These are phyloP conservation scores for sunflower (Helianthus annuus) DNA, from an alignment of 129 eudicot species.

Conservation along the genomic window DNA sequence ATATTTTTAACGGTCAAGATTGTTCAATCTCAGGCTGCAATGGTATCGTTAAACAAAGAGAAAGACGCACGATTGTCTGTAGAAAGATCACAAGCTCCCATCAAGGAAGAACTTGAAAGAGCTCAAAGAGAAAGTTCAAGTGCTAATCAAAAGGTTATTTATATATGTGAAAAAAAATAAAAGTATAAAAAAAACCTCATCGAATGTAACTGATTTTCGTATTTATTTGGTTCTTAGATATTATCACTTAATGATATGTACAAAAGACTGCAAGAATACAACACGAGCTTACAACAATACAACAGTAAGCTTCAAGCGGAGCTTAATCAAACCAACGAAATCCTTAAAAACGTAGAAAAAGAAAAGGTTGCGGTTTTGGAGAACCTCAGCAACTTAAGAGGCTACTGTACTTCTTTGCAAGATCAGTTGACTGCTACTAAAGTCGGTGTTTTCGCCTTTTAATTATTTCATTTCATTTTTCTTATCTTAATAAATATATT, in stretches of 20 bases:
- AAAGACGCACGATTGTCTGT: slow-evolving; percentile 71
- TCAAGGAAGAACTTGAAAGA: slow-evolving; percentile 67
- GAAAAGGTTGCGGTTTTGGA: slow-evolving; percentile 78
- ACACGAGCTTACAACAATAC: slow-evolving; percentile 87
- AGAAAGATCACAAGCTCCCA: slow-evolving; percentile 62
- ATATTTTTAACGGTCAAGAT: neutral
- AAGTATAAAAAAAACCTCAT: neutral
- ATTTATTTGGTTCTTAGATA: slow-evolving; percentile 47
- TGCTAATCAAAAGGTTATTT: slow-evolving; percentile 66
- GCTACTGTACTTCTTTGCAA: slow-evolving; percentile 70
- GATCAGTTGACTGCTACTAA: slow-evolving; percentile 67
- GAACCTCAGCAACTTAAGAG: slow-evolving; percentile 75
- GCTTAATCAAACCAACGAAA: slow-evolving; percentile 67
- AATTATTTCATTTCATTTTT: neutral
- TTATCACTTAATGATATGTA: slow-evolving; percentile 74
- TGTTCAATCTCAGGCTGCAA: slow-evolving; percentile 58
- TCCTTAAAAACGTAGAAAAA: slow-evolving; percentile 73
- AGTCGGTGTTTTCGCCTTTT: slow-evolving; percentile 34
- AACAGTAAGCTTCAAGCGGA: slow-evolving; percentile 92
- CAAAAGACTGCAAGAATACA: slow-evolving; percentile 83
- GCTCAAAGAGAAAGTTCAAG: slow-evolving; percentile 70
- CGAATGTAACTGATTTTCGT: neutral
- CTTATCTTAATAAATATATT: neutral
- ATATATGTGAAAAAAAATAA: neutral
- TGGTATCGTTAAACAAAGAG: slow-evolving; percentile 64